These are phyloP conservation scores for Letharia columbiana DNA, from an alignment of 495 filamentous ascomycete species.

Conservation along the genomic window DNA sequence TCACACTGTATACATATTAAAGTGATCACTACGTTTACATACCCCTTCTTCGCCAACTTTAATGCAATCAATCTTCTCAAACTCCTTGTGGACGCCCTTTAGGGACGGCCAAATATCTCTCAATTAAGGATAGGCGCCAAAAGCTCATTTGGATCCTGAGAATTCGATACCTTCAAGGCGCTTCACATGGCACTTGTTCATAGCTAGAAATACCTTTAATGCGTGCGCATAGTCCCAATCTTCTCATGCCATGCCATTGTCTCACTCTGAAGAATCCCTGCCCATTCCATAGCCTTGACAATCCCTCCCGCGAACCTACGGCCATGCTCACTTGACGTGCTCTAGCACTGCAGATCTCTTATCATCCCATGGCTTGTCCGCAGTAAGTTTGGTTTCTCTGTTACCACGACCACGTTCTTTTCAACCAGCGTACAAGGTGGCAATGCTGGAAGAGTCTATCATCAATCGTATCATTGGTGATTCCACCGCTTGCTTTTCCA, in stretches of 20 bases:
- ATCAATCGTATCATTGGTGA: background rate
- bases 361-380: background rate
- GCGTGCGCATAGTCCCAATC: background rate
- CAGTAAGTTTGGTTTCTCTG: background rate
- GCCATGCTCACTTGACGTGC: background rate
- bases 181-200: background rate
- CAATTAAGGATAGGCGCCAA: background rate
- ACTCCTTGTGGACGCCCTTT: background rate
- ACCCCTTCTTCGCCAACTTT: no score
- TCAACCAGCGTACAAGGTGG: background rate
- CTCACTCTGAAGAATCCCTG: background rate
- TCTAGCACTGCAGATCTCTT: background rate
- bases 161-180: background rate
- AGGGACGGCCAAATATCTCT: background rate
- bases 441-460: background rate
- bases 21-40: no score
- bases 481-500: background rate
- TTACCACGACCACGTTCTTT: background rate
- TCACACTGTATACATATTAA: no score
- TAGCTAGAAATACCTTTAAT: background rate
- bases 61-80: background rate
- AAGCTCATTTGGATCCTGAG: background rate
- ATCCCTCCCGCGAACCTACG: background rate
- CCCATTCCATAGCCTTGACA: background rate
- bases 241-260: background rate